Percentiles rank a stretch among this genome's conserved stretches.
Evolutionary conservation across 1,139 yeast species (phyloP).

Genomic region (Candida tetrigidarum): DNA sequence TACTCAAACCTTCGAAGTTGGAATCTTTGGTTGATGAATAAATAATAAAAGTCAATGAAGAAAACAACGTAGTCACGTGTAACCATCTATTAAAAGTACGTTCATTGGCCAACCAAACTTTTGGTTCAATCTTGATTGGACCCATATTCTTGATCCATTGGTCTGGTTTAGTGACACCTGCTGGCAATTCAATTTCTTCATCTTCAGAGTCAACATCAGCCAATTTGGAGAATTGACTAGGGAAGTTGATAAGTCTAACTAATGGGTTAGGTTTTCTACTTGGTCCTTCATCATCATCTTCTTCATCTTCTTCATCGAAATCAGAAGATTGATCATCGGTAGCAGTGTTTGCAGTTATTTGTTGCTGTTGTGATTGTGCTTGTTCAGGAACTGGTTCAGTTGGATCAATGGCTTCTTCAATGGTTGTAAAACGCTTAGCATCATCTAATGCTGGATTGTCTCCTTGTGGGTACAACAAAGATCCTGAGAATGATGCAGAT

Average conservation of each 20-base stretch:
- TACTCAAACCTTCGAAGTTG: slow-evolving; percentile 59
- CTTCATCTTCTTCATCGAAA: slow-evolving; percentile 44
- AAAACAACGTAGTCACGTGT: slow-evolving; percentile 83
- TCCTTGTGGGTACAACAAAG: slow-evolving; percentile 25
- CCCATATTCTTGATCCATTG: slow-evolving; percentile 85
- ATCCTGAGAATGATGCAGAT: slow-evolving; percentile 47
- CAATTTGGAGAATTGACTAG: slow-evolving; percentile 40
- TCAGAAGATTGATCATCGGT: slow-evolving; percentile 21
- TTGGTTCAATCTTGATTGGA: slow-evolving; percentile 92
- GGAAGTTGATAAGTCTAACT: slow-evolving; percentile 29
- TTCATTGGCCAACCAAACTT: slow-evolving; percentile 98
- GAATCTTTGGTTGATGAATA: slow-evolving; percentile 76
- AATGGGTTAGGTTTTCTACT: slow-evolving; percentile 19
- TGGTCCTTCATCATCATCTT: slow-evolving; percentile 47
- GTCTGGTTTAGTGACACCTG: slow-evolving; percentile 86
- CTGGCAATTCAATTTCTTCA: slow-evolving; percentile 79
- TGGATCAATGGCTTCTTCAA: slow-evolving; percentile 17
- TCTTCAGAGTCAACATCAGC: slow-evolving; percentile 84
- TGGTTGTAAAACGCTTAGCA: slow-evolving; percentile 15
- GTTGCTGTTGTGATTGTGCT: background rate
- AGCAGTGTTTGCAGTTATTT: slow-evolving; percentile 7
- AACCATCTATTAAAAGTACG: slow-evolving; percentile 97
- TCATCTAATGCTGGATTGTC: slow-evolving; percentile 8
- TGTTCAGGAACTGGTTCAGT: slow-evolving; percentile 9
- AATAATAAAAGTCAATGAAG: slow-evolving; percentile 86